These are phyloP conservation scores for Endocarpon pusillum DNA, from an alignment of 495 filamentous ascomycete species.

Conservation along the genomic window DNA sequence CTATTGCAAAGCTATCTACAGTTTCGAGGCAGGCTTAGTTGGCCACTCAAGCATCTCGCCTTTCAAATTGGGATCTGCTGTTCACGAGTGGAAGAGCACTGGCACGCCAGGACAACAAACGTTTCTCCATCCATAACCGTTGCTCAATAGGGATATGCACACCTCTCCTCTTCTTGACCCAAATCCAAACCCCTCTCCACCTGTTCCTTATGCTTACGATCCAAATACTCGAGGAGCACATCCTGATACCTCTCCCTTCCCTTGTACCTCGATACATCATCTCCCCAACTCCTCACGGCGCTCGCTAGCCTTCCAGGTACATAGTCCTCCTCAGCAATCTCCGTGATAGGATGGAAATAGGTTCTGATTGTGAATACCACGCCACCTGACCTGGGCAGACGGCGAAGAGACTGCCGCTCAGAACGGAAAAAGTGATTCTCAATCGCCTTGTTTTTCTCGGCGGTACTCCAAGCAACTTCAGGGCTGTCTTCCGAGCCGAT, in stretches of 20 bases:
- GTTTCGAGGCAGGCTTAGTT: too few relatives aligned
- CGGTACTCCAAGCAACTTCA: conserved; percentile 53
- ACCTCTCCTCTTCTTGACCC: conserved; percentile 41
- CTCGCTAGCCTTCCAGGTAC: conserved; percentile 57
- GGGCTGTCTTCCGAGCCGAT: conserved; percentile 58
- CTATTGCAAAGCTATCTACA: too few relatives aligned
- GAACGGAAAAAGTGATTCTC: conserved; percentile 63
- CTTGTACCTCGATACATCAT: conserved; percentile 72
- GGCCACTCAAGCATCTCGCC: too few relatives aligned
- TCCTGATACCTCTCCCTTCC: conserved; percentile 65
- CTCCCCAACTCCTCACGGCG: conserved; percentile 69
- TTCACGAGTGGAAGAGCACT: too few relatives aligned
- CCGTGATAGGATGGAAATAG: conserved; percentile 55
- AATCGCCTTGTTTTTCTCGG: conserved; percentile 60
- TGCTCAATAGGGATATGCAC: conserved; percentile 30
- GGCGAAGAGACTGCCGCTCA: conserved; percentile 59
- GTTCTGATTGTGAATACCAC: conserved; percentile 71
- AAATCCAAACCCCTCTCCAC: conserved; percentile 43
- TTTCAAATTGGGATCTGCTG: too few relatives aligned
- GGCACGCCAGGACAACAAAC: too few relatives aligned
- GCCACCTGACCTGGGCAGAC: conserved; percentile 55
- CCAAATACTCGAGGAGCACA: conserved; percentile 69
- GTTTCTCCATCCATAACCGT: too few relatives aligned
- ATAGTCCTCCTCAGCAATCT: conserved; percentile 47
- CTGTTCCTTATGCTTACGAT: conserved; percentile 64